Conservation (phyloP, 352 stramenopile species). For the Phytophthora crassamura region DNA sequence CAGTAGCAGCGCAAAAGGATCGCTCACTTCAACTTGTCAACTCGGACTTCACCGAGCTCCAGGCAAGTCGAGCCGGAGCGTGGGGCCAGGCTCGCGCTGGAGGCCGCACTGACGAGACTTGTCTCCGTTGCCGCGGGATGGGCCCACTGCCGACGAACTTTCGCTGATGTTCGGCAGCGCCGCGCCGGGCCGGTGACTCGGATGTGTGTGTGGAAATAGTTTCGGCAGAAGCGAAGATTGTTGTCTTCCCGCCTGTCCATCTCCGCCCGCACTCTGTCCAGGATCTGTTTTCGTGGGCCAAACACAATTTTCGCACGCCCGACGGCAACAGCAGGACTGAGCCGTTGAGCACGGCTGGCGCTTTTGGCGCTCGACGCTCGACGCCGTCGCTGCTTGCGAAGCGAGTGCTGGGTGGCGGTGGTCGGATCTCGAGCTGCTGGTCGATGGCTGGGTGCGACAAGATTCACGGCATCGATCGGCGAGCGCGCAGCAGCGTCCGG, state of each 20-base stretch:
- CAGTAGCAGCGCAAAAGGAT: neutral
- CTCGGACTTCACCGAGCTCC: neutral
- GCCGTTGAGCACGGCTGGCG: neutral
- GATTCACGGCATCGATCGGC: no score
- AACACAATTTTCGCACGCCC: conserved; percentile 18
- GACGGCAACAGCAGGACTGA: neutral
- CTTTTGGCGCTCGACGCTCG: no score
- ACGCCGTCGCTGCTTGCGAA: no score
- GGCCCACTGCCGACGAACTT: conserved; percentile 26
- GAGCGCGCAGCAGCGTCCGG: no score
- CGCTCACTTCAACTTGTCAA: no score
- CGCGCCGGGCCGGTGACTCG: conserved; percentile 2
- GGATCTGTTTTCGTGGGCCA: conserved; percentile 32
- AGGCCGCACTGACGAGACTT: conserved; percentile 15
- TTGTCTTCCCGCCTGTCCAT: conserved; percentile 13
- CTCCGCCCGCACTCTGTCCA: neutral
- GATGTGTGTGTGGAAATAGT: conserved; percentile 32
- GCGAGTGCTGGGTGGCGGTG: no score
- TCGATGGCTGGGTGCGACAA: no score
- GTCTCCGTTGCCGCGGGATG: conserved; percentile 14
- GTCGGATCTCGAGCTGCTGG: no score
- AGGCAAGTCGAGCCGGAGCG: neutral
- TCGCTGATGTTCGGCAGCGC: conserved; percentile 33
- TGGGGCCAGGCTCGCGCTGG: neutral
- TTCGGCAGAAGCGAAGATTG: conserved; percentile 4